phyloP scores from a whole-genome alignment of 768 basidiomycete genomes.

The Mycena kentingensis region DNA sequence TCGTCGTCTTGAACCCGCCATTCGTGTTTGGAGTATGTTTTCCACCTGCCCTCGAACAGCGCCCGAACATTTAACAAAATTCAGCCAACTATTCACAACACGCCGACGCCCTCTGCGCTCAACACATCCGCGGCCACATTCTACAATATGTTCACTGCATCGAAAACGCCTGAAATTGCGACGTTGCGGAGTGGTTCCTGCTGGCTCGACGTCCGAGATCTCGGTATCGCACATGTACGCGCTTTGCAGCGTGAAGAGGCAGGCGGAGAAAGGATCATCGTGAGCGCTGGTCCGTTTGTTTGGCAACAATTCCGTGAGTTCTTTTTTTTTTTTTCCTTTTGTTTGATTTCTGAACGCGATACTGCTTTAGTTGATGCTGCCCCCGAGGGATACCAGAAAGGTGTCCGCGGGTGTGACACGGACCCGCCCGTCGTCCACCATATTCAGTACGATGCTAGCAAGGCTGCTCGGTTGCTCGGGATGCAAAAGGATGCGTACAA shows the following conservation, averaged over 20 bases:
- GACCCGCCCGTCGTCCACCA: conserved; percentile 12
- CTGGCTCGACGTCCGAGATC: conserved; percentile 51
- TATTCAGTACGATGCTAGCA: conserved; percentile 29
- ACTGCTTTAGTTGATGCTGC: conserved; percentile 3
- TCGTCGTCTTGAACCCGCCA: conserved; percentile 55
- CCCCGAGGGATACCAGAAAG: conserved; percentile 2
- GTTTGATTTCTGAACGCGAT: not conserved
- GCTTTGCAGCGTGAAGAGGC: conserved; percentile 52
- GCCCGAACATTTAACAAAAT: not conserved
- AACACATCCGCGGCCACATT: conserved; percentile 38
- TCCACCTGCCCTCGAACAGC: not conserved
- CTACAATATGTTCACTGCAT: conserved; percentile 35
- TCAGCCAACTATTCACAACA: conserved; percentile 43
- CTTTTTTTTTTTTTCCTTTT: not conserved
- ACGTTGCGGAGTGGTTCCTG: conserved; percentile 28
- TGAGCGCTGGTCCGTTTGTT: conserved; percentile 33
- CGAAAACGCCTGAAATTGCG: conserved; percentile 19
- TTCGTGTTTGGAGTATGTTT: conserved; percentile 39
- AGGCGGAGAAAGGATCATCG: conserved; percentile 54
- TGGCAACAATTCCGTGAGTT: conserved; percentile 21
- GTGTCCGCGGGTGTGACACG: not conserved
- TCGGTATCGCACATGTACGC: conserved; percentile 52
- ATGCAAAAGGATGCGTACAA: conserved; percentile 26
- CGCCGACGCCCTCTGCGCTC: conserved; percentile 32
- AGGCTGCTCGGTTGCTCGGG: conserved; percentile 34